phyloP scores from a whole-genome alignment of 75 land plant genomes.

The Ceratopteris richardii region DNA sequence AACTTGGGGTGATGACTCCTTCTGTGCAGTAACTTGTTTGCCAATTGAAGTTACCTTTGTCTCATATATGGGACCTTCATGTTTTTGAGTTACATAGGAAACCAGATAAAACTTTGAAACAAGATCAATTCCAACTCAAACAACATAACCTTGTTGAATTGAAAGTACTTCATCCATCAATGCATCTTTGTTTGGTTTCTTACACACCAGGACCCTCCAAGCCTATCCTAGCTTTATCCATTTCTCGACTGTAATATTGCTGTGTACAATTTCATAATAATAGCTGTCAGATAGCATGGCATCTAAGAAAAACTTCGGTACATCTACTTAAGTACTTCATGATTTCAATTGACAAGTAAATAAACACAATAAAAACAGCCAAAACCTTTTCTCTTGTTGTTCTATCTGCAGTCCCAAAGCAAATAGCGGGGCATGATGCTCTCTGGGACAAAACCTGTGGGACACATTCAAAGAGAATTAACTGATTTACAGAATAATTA shows the following conservation, averaged over 20 bases:
- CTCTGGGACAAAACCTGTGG: slow-evolving; percentile 1
- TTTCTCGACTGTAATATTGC: slow-evolving; percentile 1
- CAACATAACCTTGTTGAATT: background rate
- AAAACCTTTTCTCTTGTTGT: slow-evolving; percentile 1
- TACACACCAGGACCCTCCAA: slow-evolving; percentile 4
- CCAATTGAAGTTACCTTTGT: slow-evolving; percentile 5
- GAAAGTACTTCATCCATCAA: background rate
- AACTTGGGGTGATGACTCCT: slow-evolving; percentile 9
- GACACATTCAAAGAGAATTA: too few relatives aligned
- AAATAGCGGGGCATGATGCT: background rate
- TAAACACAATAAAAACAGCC: background rate
- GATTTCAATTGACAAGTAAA: background rate
- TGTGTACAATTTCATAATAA: background rate
- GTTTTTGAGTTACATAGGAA: background rate
- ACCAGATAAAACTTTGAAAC: background rate
- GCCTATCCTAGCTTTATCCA: background rate
- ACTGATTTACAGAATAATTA: too few relatives aligned
- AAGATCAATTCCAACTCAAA: background rate
- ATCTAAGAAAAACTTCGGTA: background rate
- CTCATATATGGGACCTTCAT: slow-evolving; percentile 18
- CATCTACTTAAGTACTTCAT: background rate
- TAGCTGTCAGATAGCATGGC: background rate
- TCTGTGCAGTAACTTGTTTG: slow-evolving; percentile 2
- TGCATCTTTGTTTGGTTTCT: background rate
- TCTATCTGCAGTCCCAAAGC: slow-evolving; percentile 2